phyloP scores from a whole-genome alignment of 2,329 filamentous ascomycete species.

The Dothidotthia symphoricarpi region DNA sequence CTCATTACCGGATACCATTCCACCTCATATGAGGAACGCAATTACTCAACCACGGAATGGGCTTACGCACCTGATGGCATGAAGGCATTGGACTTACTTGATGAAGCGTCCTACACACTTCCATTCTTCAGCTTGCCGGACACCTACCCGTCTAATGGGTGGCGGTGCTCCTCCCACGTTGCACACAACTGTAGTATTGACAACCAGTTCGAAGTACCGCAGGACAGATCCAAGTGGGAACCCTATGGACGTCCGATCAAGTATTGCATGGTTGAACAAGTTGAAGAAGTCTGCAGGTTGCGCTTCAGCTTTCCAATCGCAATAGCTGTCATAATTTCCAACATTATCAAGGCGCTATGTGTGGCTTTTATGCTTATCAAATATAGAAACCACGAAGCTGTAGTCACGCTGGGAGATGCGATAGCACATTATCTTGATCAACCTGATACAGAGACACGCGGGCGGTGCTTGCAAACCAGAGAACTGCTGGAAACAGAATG shows the following conservation, averaged over 20 bases:
- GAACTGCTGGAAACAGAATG: neutral
- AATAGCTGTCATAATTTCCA: slow-evolving; percentile 5
- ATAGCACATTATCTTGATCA: neutral
- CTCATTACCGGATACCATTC: too few relatives aligned
- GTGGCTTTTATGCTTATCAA: neutral
- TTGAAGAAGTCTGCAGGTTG: slow-evolving; percentile 23
- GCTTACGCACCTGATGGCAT: too few relatives aligned
- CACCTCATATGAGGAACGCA: too few relatives aligned
- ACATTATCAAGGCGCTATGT: neutral
- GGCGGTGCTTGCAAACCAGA: neutral
- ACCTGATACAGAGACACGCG: neutral
- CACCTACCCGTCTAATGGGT: slow-evolving; percentile 10
- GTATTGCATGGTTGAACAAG: slow-evolving; percentile 22
- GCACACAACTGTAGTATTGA: slow-evolving; percentile 2
- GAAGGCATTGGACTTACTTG: too few relatives aligned
- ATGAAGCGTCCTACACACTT: too few relatives aligned
- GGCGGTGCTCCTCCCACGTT: slow-evolving; percentile 12
- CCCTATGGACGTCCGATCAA: slow-evolving; percentile 6
- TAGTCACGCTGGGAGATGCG: neutral
- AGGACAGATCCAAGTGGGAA: slow-evolving; percentile 9
- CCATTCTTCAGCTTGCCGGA: slow-evolving; percentile 6
- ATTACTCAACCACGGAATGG: too few relatives aligned
- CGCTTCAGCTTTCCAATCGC: slow-evolving; percentile 29
- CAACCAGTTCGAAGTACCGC: slow-evolving; percentile 6
- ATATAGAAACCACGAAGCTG: neutral